These are phyloP conservation scores for Kwoniella sp. DNA, from an alignment of 768 basidiomycete species.

Conservation along the genomic window DNA sequence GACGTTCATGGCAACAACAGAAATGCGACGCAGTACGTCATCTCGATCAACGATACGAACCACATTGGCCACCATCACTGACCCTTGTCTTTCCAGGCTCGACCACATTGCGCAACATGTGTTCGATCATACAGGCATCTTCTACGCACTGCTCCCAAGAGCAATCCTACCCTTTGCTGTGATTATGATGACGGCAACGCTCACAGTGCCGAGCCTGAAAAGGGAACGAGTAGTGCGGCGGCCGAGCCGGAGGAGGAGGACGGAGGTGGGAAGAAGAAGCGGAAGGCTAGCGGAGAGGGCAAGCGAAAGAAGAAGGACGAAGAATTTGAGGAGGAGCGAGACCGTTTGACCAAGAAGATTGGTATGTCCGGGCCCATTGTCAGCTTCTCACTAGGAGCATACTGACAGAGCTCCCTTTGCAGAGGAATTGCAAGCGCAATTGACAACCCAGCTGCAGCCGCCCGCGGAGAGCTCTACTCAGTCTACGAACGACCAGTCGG, in stretches of 20 bases:
- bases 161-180: conserved; percentile 40
- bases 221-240: conserved; percentile 2
- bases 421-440: conserved; percentile 46
- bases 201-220: conserved; percentile 10
- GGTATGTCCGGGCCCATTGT: conserved; percentile 28
- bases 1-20: conserved; percentile 20
- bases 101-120: conserved; percentile 51
- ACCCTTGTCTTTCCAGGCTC: conserved; percentile 8
- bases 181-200: conserved; percentile 46
- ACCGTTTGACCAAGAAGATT: conserved; percentile 38
- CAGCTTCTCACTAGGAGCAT: neutral
- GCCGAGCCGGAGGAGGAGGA: conserved; percentile 19
- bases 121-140: conserved; percentile 47
- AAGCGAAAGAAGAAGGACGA: conserved; percentile 29
- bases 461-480: neutral
- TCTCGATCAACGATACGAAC: neutral
- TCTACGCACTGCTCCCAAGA: conserved; percentile 36
- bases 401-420: neutral
- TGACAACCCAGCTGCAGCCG: conserved; percentile 15
- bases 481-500: neutral
- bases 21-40: conserved; percentile 51
- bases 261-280: conserved; percentile 32
- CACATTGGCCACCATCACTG: neutral
- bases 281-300: conserved; percentile 21
- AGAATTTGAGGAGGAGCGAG: conserved; percentile 31